Evolutionary conservation across 805 yeast species (phyloP), one percentile per base, ranked within the genome.

Genomic region (Candida cerambycidarum): DNA sequence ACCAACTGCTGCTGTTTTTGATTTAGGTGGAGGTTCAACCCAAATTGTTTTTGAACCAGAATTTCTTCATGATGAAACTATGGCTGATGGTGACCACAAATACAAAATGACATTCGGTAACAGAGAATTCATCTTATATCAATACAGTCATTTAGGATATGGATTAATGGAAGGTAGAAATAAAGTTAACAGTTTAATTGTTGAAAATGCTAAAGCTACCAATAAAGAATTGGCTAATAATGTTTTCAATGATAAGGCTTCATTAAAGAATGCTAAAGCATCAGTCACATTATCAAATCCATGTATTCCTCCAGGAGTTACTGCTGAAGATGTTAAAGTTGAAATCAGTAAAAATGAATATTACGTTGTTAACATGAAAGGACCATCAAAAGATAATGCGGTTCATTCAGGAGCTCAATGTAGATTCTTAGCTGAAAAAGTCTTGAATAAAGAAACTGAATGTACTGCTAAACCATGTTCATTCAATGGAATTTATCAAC

Each of bases 21-120:
- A 93, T 64, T 78, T 93, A 46, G 99, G 99, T 55, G 99, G 99
- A 57, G 98, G 98, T 3, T 89, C 97, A 5, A 93, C 99, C 11
- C 99, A 95, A 69, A 89, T 93, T 68, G 99, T 93, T 5, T 93
- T 93, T 63, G 98, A 93, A 72, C 99, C 99, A 16, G 76, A 76
- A n/a, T 81, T 82, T 59, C 58, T 62, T 24, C 64, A 71, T 41
- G 71, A 78, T 33, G 84, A 82, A 55, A 60, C 71, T 50, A 78
- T 92, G 85, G 67, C 76, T 37, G 89, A 83, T 10, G 96, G 97
- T 45, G 97, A 90, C 58, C 95, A 89, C 69, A 86, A 87, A 64
- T 89, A 82, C 61, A 78, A 78, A 48, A 75, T 89, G 53, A 63
- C 74, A 16, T 93, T 92, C 63, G 98, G 97, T 46, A 85, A 84